These are phyloP conservation scores for Aspergillus transmontanensis DNA, from an alignment of 2,329 filamentous ascomycete genomes.

Conservation along the genomic window DNA sequence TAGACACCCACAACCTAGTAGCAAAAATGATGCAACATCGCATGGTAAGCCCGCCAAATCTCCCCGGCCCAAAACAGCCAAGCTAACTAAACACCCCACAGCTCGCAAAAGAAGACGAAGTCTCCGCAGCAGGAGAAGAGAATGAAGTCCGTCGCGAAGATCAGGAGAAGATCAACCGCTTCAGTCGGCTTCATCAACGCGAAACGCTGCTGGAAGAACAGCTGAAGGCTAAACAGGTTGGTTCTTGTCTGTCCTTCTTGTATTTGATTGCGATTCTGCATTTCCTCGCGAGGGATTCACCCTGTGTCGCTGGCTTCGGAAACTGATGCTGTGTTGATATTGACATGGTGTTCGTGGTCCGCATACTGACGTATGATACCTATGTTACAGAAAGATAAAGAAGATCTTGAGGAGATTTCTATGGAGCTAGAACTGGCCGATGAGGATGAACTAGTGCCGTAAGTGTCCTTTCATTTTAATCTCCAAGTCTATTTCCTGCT, in stretches of 20 bases:
- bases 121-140: constrained; percentile 70
- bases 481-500: neutral
- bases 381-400: constrained; percentile 87
- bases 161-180: constrained; percentile 98
- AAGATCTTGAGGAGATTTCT: constrained; percentile 91
- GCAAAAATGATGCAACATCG: constrained; percentile 58
- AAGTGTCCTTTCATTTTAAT: constrained; percentile 41
- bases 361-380: neutral
- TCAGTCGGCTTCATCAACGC: constrained; percentile 90
- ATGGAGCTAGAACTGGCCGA: constrained; percentile 91
- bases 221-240: constrained; percentile 72
- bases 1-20: neutral
- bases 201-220: constrained; percentile 79
- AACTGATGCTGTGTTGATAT: neutral
- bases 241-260: neutral
- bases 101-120: constrained; percentile 94
- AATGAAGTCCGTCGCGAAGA: constrained; percentile 94
- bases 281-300: neutral
- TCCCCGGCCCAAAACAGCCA: neutral
- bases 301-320: neutral
- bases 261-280: neutral
- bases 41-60: constrained; percentile 53
- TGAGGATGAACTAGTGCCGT: constrained; percentile 93
- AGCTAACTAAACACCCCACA: constrained; percentile 40
- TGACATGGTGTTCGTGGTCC: neutral